Evolutionary conservation across 805 yeast genomes (phyloP), one percentile per base, ranked within the genome.

Genomic region (Barnettozyma sp.): DNA sequence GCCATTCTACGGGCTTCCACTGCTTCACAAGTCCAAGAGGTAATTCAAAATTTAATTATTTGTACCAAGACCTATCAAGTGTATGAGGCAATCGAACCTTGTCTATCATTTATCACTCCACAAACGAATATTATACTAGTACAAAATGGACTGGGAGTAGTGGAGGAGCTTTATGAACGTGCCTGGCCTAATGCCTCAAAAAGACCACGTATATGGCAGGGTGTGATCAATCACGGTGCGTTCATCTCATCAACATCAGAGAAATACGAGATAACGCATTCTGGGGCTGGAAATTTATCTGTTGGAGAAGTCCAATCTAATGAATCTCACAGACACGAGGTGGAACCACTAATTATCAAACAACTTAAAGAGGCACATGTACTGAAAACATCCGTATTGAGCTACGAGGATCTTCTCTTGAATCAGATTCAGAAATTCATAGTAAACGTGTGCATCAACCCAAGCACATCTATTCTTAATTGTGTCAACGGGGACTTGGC

Each of bases 61-160:
- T 65, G 94, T 8, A 86, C 95, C 5, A 90, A 90, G 57, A 76
- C 94, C 0, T 76, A 80, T 42, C 84, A 82, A 49, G 82, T 94
- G 0, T 59, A 66, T 16, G 55, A 57, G 4, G 94, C 97, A 0
- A 41, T 88, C 13, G 52, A 49, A 22, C 80, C 81, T 4, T 64
- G 76, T 35, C 42, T 74, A 15, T 65, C 69, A 2, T 60, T 60
- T 36, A 66, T 90, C 20, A 56, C 60, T 20, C 51, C 61, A 2
- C 53, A 65, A 3, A 74, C 94, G 2, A 80, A 76, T 41, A 59
- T 88, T 10, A 50, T 90, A 25, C 58, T 92, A 16, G 58, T 90
- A 6, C 97, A 92, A 48, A 92, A 92, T 55, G 98, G 98, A 1
- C 68, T 87, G 66, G 97, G 97, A 8, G 78, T 82, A 16, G 62